These are phyloP conservation scores for Lactarius hengduanensis DNA, from an alignment of 768 basidiomycete species.

Conservation along the genomic window DNA sequence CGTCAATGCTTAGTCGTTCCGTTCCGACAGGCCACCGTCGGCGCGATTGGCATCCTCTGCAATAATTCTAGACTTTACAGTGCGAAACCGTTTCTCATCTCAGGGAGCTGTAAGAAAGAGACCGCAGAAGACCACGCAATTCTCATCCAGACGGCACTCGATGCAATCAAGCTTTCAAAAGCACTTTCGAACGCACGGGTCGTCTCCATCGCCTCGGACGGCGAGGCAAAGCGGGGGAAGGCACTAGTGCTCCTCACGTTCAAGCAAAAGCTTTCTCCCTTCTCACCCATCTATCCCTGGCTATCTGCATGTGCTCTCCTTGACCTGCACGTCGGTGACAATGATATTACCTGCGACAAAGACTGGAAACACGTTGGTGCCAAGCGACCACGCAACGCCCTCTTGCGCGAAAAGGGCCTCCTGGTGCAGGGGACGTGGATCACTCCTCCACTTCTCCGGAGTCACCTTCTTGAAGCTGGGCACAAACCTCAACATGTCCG, in stretches of 20 bases:
- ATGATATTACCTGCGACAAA: constrained; percentile 13
- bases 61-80: constrained; percentile 5
- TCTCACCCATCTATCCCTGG: background rate
- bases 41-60: background rate
- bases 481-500: background rate
- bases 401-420: constrained; percentile 8
- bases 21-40: constrained; percentile 10
- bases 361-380: constrained; percentile 7
- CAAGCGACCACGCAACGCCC: background rate
- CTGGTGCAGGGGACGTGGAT: background rate
- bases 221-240: background rate
- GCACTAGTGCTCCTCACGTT: background rate
- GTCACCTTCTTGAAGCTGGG: too few species aligned
- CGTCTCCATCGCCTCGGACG: background rate
- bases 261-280: background rate
- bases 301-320: background rate
- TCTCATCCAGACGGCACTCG: background rate
- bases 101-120: constrained; percentile 4
- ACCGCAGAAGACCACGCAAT: background rate
- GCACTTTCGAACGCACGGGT: background rate
- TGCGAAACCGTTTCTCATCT: background rate
- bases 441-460: background rate
- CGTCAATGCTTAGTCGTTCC: too few species aligned
- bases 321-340: background rate
- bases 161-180: background rate